phyloP scores from a whole-genome alignment of 2,329 filamentous ascomycete species.

The Colletotrichum melonis region DNA sequence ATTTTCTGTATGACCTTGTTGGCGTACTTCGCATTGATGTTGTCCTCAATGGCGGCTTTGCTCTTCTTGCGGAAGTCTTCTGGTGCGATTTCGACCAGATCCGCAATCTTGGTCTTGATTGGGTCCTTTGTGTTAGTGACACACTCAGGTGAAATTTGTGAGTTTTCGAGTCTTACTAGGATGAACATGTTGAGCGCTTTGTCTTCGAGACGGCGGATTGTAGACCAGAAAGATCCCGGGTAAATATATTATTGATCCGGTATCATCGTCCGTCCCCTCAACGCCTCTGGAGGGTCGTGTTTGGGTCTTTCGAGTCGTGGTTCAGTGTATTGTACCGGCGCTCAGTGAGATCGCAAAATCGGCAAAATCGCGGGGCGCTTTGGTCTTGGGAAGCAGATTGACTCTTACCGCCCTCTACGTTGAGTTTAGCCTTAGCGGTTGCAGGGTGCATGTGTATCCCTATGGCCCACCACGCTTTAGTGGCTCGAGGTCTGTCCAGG shows the following conservation, averaged over 20 bases:
- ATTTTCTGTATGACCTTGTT: constrained; percentile 97
- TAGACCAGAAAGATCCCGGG: neutral
- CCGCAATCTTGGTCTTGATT: constrained; percentile 88
- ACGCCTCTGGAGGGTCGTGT: neutral
- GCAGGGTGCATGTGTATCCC: too few species aligned
- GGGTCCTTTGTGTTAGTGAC: constrained; percentile 31
- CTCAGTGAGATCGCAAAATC: constrained; percentile 13
- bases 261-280: constrained; percentile 5
- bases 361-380: constrained; percentile 28
- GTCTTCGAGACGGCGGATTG: neutral
- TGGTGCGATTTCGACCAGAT: constrained; percentile 92
- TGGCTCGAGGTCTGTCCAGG: neutral
- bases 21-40: constrained; percentile 96
- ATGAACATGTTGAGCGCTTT: constrained; percentile 58
- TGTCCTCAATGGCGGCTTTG: constrained; percentile 89
- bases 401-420: constrained; percentile 23
- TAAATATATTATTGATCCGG: neutral
- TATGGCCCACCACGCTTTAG: neutral
- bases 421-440: neutral
- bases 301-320: neutral
- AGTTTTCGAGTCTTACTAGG: constrained; percentile 50
- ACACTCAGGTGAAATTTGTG: neutral
- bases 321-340: neutral
- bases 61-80: constrained; percentile 89
- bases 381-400: neutral